Conservation (phyloP, 2,329 filamentous ascomycete species). For the Fusarium sp. region DNA sequence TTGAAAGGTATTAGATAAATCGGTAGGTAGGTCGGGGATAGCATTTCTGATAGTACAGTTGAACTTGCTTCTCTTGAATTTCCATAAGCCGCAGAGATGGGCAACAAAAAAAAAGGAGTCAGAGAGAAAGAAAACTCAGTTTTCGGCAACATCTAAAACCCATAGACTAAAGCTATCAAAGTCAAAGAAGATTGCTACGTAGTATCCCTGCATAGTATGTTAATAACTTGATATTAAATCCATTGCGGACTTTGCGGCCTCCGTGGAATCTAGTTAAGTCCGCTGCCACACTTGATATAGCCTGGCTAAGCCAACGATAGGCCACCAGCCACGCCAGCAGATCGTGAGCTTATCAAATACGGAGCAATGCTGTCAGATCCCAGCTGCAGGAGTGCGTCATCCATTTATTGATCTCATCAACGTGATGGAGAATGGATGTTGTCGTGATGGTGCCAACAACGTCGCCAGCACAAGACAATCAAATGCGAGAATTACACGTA, state of each 20-base stretch:
- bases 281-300: slow-evolving; percentile 8
- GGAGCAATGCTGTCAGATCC: slow-evolving; percentile 18
- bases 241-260: background rate
- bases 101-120: no score
- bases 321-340: slow-evolving; percentile 22
- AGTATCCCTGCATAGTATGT: no score
- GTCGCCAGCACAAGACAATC: slow-evolving; percentile 2
- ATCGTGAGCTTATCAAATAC: slow-evolving; percentile 36
- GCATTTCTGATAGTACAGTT: no score
- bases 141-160: no score
- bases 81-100: no score
- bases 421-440: slow-evolving; percentile 2
- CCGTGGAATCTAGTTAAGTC: background rate
- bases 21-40: no score
- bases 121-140: no score
- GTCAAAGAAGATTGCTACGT: no score
- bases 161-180: no score
- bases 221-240: no score
- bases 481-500: background rate
- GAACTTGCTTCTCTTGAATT: no score
- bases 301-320: slow-evolving; percentile 11
- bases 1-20: no score
- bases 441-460: slow-evolving; percentile 2
- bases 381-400: slow-evolving; percentile 35
- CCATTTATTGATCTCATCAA: slow-evolving; percentile 20